Evolutionary conservation across 176 grass and related monocot genomes (phyloP), one percentile per base, ranked within the genome.

Genomic region (Oryza punctata): DNA sequence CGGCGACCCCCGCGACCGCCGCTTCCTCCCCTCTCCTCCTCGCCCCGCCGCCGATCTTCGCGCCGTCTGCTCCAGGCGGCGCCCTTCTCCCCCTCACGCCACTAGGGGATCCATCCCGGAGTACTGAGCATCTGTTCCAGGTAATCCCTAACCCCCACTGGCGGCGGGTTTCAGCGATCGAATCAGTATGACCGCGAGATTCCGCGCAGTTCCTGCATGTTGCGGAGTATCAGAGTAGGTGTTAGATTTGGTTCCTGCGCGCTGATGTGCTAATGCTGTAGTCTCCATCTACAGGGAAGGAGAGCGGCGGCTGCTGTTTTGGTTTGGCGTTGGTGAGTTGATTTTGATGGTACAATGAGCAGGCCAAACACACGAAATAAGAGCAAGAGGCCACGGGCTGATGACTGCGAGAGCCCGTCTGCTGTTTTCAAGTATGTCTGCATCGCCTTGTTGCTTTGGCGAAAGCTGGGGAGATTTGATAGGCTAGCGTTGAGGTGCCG

Each of bases 351-450:
- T 87, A 87, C 86, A 81, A 96, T 94, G 91, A 99, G 70, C 85
- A 91, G 93, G 85, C 97, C 88, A 21, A 94, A 96, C 78, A 99
- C 97, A 21, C 97, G 97, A 81, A 83, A 96, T 81, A 99, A 99
- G 78, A 96, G 78, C 82, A 99, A 99, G 87, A 90, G 91, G 79
- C 85, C 69, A 2, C 90, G 75, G 43, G 63, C 78, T 21, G 93
- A 99, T 83, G 97, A 92, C 9, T 75, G 68, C 25, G 88, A 61
- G 28, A 87, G 79, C 82, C 77, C 85, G 12, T 87, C 60, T 54
- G 91, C 90, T 72, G 86, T 90, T 63, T 85, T 99, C 49, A 99
- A 91, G 97, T 99, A 88, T 21, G 45, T 64, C 13, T 79, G 32
- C 79, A 78, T 79, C 43, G 32, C 44, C 24, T 57, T 91, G 21